These are phyloP conservation scores for Globisporangium perplexum DNA, from an alignment of 352 stramenopile genomes.

Conservation along the genomic window DNA sequence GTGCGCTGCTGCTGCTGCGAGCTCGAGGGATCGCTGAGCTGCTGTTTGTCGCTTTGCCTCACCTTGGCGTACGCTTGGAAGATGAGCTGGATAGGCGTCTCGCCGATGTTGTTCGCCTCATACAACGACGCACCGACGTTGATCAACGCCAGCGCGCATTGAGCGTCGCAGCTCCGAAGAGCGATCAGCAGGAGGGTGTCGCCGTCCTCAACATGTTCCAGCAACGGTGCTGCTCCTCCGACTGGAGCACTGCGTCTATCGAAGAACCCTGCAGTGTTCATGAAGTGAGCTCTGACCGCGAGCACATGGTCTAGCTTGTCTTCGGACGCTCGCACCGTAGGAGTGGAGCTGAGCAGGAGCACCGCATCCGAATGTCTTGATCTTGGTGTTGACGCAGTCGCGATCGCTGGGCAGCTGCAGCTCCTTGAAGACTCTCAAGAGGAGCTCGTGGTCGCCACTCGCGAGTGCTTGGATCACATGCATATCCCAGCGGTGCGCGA, in stretches of 20 bases:
- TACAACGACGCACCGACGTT: slow-evolving; percentile 23
- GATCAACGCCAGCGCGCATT: slow-evolving; percentile 28
- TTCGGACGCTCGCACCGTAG: slow-evolving; percentile 23
- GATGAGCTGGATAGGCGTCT: slow-evolving; percentile 28
- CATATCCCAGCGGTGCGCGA: slow-evolving; percentile 52
- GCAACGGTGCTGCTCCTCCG: slow-evolving; percentile 10
- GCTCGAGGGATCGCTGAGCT: background rate
- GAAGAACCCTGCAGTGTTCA: slow-evolving; percentile 41
- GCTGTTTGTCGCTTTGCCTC: slow-evolving; percentile 15
- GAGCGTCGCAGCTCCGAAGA: slow-evolving; percentile 33
- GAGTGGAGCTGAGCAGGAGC: slow-evolving; percentile 43
- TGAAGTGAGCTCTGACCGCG: no score
- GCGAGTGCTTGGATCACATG: slow-evolving; percentile 43
- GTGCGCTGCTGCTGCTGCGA: slow-evolving; percentile 1
- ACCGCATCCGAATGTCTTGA: slow-evolving; percentile 36
- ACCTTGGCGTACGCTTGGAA: slow-evolving; percentile 29
- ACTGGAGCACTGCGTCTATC: slow-evolving; percentile 11
- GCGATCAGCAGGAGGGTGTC: slow-evolving; percentile 53
- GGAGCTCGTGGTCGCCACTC: slow-evolving; percentile 21
- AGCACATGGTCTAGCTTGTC: no score
- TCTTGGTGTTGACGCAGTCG: slow-evolving; percentile 23
- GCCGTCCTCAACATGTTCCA: slow-evolving; percentile 32
- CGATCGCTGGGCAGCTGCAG: slow-evolving; percentile 18
- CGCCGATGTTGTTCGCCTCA: slow-evolving; percentile 19
- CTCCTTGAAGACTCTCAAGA: slow-evolving; percentile 34